A percentile compares a stretch with the other conserved stretches of the same genome.
These are phyloP conservation scores for Penicillium sp. DNA, from an alignment of 2,329 filamentous ascomycete genomes.

Conservation along the genomic window DNA sequence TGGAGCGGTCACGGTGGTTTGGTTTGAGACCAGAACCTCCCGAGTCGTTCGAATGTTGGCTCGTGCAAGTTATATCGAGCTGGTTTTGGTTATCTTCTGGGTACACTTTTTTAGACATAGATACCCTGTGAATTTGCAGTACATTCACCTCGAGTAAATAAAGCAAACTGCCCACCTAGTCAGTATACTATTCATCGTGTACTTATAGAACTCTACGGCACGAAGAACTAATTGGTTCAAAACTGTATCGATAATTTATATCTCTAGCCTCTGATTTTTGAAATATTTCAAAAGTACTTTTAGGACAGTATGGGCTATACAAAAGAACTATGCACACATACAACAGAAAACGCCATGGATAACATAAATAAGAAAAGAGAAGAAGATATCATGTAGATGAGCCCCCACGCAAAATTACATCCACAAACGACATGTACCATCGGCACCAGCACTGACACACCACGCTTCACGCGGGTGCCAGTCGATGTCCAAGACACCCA, in stretches of 20 bases:
- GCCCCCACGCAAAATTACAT: conserved; percentile 49
- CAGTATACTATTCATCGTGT: background rate
- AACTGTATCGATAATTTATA: background rate
- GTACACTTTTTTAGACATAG: background rate
- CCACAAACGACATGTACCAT: conserved; percentile 91
- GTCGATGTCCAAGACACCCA: conserved; percentile 90
- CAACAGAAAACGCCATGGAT: conserved; percentile 34
- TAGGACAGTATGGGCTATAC: conserved; percentile 7
- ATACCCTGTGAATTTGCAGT: conserved; percentile 1
- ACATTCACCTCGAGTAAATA: background rate
- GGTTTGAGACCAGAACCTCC: conserved; percentile 17
- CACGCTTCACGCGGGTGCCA: conserved; percentile 96
- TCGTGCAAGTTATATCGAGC: conserved; percentile 2
- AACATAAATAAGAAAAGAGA: conserved; percentile 20
- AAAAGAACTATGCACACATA: conserved; percentile 14
- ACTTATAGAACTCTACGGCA: background rate
- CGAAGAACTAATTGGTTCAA: background rate
- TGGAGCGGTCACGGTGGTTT: conserved; percentile 43
- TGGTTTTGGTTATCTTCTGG: background rate
- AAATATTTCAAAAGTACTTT: background rate
- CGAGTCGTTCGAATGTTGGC: background rate
- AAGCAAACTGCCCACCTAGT: background rate
- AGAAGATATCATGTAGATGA: conserved; percentile 25
- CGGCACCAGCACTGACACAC: conserved; percentile 90
- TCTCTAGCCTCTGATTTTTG: background rate